Evolutionary conservation across 192 early-diverging fungal genomes (phyloP), one percentile per base, ranked within the genome.

Genomic region (Funneliformis mosseae): DNA sequence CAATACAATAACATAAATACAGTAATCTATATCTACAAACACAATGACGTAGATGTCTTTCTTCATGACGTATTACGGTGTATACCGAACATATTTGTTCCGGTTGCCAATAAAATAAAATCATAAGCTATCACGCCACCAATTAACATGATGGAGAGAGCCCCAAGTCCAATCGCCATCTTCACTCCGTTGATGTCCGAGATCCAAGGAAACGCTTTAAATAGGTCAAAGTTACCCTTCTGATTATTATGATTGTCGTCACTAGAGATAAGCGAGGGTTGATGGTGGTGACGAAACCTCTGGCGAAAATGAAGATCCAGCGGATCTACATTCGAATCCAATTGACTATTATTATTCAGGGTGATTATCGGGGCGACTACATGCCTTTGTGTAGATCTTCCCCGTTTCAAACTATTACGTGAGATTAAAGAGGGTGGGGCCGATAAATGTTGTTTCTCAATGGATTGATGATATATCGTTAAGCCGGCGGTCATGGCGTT

Each of bases 121-220:
- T 90, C 88, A 64, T 88, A 89, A 14, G 87, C 67, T 55, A 92
- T 83, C 43, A 90, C 86, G 33, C 83, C 85, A 8, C 87, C 50
- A 70, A 89, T 79, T 41, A 86, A 66, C 23, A 82, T 25, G 33
- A 84, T 81, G 50, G 84, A 81, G 10, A 88, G 38, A 23, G 41
- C 43, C 11, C 87, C 50, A 48, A 81, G 59, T 55, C 68, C 38
- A 41, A 78, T 81, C 67, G 87, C 83, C 67, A 86, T 74, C 43
- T 61, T 66, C 67, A 82, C 8, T 41, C 81, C 38, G 74, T 38
- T 46, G 23, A 21, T 41, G 78, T 78, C 4, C 70, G 75, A 45
- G 69, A 66, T 23, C 9, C 41, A 14, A 21, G 74, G 74, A 33
- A 86, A 81, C 5, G 85, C 74, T 50, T 78, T 84, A 12, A 86